These are phyloP conservation scores for Rhizopus stolonifer DNA, from an alignment of 371 early-diverging fungal genomes.

Conservation along the genomic window DNA sequence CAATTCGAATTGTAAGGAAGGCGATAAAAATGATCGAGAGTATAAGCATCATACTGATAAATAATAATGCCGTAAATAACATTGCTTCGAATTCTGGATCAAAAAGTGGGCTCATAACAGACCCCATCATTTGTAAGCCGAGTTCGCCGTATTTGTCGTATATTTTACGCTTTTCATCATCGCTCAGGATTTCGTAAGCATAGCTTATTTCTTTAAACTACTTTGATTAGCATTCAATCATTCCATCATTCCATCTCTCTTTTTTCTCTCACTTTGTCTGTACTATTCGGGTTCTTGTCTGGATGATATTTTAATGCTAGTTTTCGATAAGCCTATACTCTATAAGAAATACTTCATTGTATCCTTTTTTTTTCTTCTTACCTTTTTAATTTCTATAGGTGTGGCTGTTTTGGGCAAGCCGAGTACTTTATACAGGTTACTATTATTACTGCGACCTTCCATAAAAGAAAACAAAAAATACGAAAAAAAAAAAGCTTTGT, in stretches of 20 bases:
- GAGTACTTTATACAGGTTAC: conserved; percentile 53
- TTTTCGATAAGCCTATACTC: conserved; percentile 48
- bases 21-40: conserved; percentile 78
- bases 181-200: conserved; percentile 74
- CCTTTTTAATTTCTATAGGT: conserved; percentile 67
- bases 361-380: conserved; percentile 15
- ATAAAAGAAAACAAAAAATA: too few species aligned
- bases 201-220: conserved; percentile 75
- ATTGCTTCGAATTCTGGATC: conserved; percentile 76
- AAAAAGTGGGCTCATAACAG: conserved; percentile 69
- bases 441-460: background rate
- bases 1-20: conserved; percentile 75
- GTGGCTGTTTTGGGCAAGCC: conserved; percentile 63
- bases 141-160: conserved; percentile 90
- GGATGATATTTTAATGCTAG: conserved; percentile 77
- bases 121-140: conserved; percentile 80
- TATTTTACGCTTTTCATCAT: conserved; percentile 74
- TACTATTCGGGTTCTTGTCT: conserved; percentile 57
- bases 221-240: too few species aligned
- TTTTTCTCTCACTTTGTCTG: conserved; percentile 34
- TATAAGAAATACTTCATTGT: too few species aligned
- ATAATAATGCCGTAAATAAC: conserved; percentile 53
- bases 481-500: too few species aligned
- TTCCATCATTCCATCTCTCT: too few species aligned
- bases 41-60: conserved; percentile 52